A percentile compares a stretch with the other conserved stretches of the same genome.
Evolutionary conservation across 495 filamentous ascomycete species (phyloP).

Genomic region (Aspergillus sparsus): DNA sequence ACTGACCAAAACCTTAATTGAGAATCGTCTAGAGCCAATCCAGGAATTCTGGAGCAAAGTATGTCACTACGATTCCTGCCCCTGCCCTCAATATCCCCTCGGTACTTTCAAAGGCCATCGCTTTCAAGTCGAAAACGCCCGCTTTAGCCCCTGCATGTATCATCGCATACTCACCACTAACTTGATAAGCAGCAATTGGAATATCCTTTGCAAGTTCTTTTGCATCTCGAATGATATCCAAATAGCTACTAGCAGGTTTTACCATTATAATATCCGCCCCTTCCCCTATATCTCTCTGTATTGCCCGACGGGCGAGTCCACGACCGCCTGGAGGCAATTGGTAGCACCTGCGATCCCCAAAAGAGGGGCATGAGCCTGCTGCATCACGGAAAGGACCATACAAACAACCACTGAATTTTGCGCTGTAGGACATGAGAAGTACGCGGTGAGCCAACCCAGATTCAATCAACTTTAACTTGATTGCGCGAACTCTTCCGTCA

Average conservation of each 20-base stretch:
- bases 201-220: constrained; percentile 89
- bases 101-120: constrained; percentile 92
- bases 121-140: constrained; percentile 94
- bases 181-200: constrained; percentile 93
- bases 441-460: constrained; percentile 84
- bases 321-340: constrained; percentile 90
- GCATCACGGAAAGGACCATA: constrained; percentile 98
- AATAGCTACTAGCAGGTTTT: constrained; percentile 89
- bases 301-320: constrained; percentile 91
- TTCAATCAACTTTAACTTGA: constrained; percentile 94
- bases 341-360: constrained; percentile 94
- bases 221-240: constrained; percentile 95
- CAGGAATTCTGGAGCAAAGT: constrained; percentile 92
- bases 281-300: constrained; percentile 83
- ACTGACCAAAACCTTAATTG: not conserved
- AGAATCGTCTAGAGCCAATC: constrained; percentile 63
- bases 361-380: constrained; percentile 86
- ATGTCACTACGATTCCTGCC: constrained; percentile 86
- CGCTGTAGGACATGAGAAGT: constrained; percentile 94
- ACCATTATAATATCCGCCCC: constrained; percentile 99
- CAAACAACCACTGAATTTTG: constrained; percentile 94
- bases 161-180: constrained; percentile 97
- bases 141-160: constrained; percentile 94
- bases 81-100: constrained; percentile 92
- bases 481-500: constrained; percentile 91